phyloP scores from a whole-genome alignment of 805 yeast species.

The Metschnikowia reukaufii region DNA sequence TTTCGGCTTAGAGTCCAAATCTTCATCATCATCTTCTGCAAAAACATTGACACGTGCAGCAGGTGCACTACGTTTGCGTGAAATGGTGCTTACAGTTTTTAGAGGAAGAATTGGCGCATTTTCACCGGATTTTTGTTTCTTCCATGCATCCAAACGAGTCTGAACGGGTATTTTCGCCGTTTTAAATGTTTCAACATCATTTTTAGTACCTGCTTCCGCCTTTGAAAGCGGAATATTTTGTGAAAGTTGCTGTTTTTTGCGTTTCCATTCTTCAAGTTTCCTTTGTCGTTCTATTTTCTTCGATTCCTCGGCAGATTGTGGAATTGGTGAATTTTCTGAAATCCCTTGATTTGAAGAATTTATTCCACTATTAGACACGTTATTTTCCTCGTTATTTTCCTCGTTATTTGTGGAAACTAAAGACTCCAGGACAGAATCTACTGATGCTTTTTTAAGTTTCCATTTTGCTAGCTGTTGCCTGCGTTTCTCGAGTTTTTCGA shows the following conservation, averaged over 20 bases:
- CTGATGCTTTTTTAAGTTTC: conserved; percentile 51
- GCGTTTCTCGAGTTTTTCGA: conserved; percentile 41
- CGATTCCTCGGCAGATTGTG: conserved; percentile 4
- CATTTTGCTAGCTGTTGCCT: conserved; percentile 58
- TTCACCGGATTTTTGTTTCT: conserved; percentile 28
- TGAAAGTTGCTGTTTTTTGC: conserved; percentile 17
- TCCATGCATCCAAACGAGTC: conserved; percentile 53
- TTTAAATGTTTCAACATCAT: background rate
- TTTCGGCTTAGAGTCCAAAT: conserved; percentile 14
- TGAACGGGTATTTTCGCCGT: conserved; percentile 20
- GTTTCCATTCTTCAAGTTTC: conserved; percentile 23
- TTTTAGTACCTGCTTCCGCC: background rate
- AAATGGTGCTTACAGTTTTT: conserved; percentile 6
- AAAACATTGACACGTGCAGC: conserved; percentile 1
- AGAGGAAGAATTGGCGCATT: conserved; percentile 12
- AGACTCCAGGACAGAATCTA: background rate
- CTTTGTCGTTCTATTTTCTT: conserved; percentile 16
- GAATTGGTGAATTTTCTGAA: background rate
- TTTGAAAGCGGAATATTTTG: background rate
- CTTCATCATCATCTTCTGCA: conserved; percentile 32
- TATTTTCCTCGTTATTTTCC: background rate
- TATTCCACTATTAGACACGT: background rate
- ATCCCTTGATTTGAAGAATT: background rate
- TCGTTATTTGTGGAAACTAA: background rate
- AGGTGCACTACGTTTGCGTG: background rate